Evolutionary conservation across 371 early-diverging fungal genomes (phyloP), one percentile per base, ranked within the genome.

Genomic region (Dipsacomyces acuminosporus): DNA sequence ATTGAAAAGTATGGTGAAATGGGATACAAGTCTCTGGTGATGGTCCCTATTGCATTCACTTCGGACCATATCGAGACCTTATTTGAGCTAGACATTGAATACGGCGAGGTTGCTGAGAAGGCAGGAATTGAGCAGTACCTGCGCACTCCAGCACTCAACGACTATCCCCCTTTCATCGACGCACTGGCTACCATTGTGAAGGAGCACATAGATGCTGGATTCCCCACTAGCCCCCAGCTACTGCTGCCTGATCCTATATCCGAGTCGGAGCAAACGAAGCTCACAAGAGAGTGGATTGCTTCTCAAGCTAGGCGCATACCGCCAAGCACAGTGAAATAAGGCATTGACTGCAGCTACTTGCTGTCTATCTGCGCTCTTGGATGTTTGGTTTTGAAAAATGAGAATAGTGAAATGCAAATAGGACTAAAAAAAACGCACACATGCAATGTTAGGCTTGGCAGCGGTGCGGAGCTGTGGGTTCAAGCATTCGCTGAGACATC

Each of bases 11-110:
- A 89, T 51, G 93, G 82, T 5, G 78, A 84, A 44, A 71, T 78
- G 40, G 92, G 93, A 3, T 71, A 83, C 60, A 88, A 86, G 54
- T 83, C 93, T 54, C 55, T 91, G 38, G 71, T 95, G 17, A 72
- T 91, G 23, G 88, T 95, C 0, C 97, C 97, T 4, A 87, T 97
- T 64, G 96, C 96, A 0, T 97, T 97, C 52, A 94, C 93, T 4
- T 87, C 87, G 24, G 97, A 97, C 63, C 97, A 97, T 70, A 88
- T 97, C 45, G 97, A 97, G 72, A 97, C 97, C 1, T 60, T 97
- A 49, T 97, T 81, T 78, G 97, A 97, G 80, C 75, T 97, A 45
- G 97, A 95, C 74, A 57, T 88, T 18, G 94, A 94, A 61, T 94
- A 94, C 62, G 88, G 86, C 2, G 76, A 89, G 26, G 78, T 88